Evolutionary conservation across 768 basidiomycete species (phyloP), one percentile per base, ranked within the genome.

Genomic region (Coprinopsis strossmayeri): DNA sequence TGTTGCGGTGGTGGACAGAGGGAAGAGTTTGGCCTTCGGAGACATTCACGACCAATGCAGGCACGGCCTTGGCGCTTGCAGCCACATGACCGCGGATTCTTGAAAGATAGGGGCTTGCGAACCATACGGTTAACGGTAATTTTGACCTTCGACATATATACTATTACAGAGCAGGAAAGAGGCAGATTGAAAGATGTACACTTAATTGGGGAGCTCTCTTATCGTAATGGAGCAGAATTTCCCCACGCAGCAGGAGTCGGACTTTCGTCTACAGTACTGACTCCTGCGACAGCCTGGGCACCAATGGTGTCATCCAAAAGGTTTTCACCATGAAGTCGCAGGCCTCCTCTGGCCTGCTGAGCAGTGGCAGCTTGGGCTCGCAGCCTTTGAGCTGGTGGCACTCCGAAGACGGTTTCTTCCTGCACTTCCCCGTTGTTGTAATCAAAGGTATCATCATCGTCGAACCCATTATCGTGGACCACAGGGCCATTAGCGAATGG

Each of bases 381-480:
- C 50, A 63, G 59, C 40, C 79, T 67, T 51, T 75, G 74, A 28
- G 70, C 76, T 34, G 80, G 81, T 7, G 75, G 74, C 10, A 79
- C 76, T 13, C 87, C 87, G 64, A 89, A 88, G 46, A 88, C 64
- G 11, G 87, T 87, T 62, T 87, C 83, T 57, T 82, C 80, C 43
- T 72, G 68, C 21, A 53, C 59, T 34, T 60, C 64, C 11, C 43
- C 48, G n/a, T 60, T 66, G 30, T 68, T 67, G 50, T 69, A 73
- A 51, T 77, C 74, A 49, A 72, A 78, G 32, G 77, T 74, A 56
- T 77, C 76, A 49, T 77, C 76, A 50, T 77, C 77, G 55, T 74
- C 74, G 45, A 75, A 76, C 42, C 62, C 66, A 42, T 68, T 67
- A 34, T 77, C 79, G n/a, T 77, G 77, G 18, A 81, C 75, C 2